phyloP scores from a whole-genome alignment of 2,329 filamentous ascomycete genomes.

The Escovopsis sp. region DNA sequence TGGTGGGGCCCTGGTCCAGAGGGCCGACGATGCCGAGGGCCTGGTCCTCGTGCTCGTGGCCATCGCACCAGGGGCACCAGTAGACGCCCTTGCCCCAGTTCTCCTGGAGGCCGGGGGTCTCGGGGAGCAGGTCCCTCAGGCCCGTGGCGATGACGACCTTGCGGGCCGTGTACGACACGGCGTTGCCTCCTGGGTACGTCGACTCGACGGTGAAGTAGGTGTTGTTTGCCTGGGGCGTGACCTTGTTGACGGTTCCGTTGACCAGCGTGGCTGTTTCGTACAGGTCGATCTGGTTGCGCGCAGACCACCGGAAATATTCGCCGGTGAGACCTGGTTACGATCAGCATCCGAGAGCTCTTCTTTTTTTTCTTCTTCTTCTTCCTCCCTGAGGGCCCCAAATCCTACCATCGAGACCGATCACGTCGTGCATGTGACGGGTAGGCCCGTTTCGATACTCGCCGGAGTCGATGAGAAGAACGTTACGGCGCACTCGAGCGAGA shows the following conservation, averaged over 20 bases:
- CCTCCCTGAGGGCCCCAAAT: neutral
- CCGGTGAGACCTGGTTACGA: slow-evolving; percentile 34
- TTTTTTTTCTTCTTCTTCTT: too few species aligned
- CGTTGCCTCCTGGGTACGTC: slow-evolving; percentile 7
- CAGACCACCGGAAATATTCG: slow-evolving; percentile 37
- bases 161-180: slow-evolving; percentile 27
- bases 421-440: slow-evolving; percentile 46
- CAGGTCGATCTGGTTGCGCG: slow-evolving; percentile 35
- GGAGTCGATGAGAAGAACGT: slow-evolving; percentile 42
- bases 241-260: slow-evolving; percentile 37
- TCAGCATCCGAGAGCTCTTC: too few species aligned
- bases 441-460: slow-evolving; percentile 41
- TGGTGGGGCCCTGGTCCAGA: slow-evolving; percentile 27
- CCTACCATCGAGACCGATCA: slow-evolving; percentile 43
- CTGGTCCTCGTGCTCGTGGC: slow-evolving; percentile 45
- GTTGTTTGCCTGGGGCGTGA: slow-evolving; percentile 23
- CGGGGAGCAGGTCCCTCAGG: slow-evolving; percentile 37
- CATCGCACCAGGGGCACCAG: slow-evolving; percentile 54
- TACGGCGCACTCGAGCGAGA: slow-evolving; percentile 42
- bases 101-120: slow-evolving; percentile 37
- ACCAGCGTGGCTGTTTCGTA: slow-evolving; percentile 35
- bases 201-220: slow-evolving; percentile 30
- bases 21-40: slow-evolving; percentile 36
- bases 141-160: slow-evolving; percentile 46
- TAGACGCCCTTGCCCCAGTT: slow-evolving; percentile 45